Percentiles rank a stretch among this genome's conserved stretches.
Evolutionary conservation across 768 basidiomycete genomes (phyloP).

Genomic region (Coprinopsis strossmayeri): DNA sequence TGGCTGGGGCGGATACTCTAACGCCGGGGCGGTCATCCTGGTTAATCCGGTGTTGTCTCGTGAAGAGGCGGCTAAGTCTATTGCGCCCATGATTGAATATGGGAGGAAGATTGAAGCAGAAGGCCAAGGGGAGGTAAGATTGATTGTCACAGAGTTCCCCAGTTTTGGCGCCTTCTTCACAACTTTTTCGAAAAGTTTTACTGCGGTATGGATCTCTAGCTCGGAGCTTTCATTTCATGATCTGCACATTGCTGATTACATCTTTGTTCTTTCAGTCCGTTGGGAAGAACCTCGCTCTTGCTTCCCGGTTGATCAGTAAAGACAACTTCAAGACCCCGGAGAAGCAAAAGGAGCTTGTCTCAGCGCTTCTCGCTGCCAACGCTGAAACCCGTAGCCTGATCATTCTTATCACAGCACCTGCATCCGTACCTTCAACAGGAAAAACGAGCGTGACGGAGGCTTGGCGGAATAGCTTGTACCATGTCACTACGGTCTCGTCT

Average conservation of each 20-base stretch:
- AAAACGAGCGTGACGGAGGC: constrained; percentile 37
- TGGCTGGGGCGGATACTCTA: constrained; percentile 44
- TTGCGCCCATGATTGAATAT: constrained; percentile 34
- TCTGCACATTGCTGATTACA: not conserved
- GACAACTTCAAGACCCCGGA: constrained; percentile 28
- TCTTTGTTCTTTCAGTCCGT: constrained; percentile 21
- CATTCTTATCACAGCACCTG: constrained; percentile 34
- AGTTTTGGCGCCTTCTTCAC: constrained; percentile 35
- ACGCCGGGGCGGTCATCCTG: constrained; percentile 29
- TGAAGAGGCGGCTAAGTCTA: constrained; percentile 31
- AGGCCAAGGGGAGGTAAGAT: constrained; percentile 19
- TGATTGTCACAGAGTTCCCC: constrained; percentile 32
- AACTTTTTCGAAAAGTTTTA: constrained; percentile 27
- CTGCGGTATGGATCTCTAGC: constrained; percentile 26
- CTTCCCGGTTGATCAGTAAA: constrained; percentile 38
- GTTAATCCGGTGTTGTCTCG: constrained; percentile 38
- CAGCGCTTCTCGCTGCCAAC: constrained; percentile 29
- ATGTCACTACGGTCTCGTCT: constrained; percentile 34
- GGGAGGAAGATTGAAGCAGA: constrained; percentile 21
- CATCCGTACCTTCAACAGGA: constrained; percentile 24
- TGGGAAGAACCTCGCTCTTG: constrained; percentile 33
- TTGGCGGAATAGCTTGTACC: constrained; percentile 39
- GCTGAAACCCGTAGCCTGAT: constrained; percentile 32
- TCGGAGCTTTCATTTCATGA: not conserved
- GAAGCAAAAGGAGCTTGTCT: constrained; percentile 24